phyloP scores from a whole-genome alignment of 164 flowering plant genomes.

The Litsea cubeba region DNA sequence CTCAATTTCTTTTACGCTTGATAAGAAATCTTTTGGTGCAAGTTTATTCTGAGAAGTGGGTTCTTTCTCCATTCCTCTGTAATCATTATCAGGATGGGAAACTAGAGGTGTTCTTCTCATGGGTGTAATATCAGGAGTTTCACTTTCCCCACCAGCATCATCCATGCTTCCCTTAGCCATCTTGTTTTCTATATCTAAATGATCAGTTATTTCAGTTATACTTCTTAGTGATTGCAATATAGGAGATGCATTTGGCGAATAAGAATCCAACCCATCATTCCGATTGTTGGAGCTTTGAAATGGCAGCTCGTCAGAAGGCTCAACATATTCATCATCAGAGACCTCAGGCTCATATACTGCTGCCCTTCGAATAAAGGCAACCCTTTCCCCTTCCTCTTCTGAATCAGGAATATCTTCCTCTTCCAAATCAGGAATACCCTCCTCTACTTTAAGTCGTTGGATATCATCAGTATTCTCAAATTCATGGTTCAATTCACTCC shows the following conservation, averaged over 20 bases:
- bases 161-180: neutral
- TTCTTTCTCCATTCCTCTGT: slow-evolving; percentile 34
- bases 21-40: slow-evolving; percentile 61
- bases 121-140: slow-evolving; percentile 56
- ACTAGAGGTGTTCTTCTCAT: slow-evolving; percentile 31
- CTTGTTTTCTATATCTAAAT: slow-evolving; percentile 7
- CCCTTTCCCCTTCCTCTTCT: slow-evolving; percentile 34
- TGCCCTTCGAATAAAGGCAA: slow-evolving; percentile 24
- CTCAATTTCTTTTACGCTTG: slow-evolving; percentile 83
- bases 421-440: slow-evolving; percentile 58
- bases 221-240: slow-evolving; percentile 27
- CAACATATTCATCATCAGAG: slow-evolving; percentile 81
- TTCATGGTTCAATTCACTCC: slow-evolving; percentile 25
- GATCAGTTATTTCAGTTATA: slow-evolving; percentile 34
- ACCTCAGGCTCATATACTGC: slow-evolving; percentile 25
- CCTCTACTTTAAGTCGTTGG: slow-evolving; percentile 42
- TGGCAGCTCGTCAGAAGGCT: slow-evolving; percentile 51
- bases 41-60: slow-evolving; percentile 34
- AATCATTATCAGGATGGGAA: slow-evolving; percentile 25
- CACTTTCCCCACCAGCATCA: slow-evolving; percentile 12
- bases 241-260: slow-evolving; percentile 24
- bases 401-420: slow-evolving; percentile 12
- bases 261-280: slow-evolving; percentile 34
- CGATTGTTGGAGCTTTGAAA: slow-evolving; percentile 67
- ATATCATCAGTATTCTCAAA: slow-evolving; percentile 41